phyloP scores from a whole-genome alignment of 768 basidiomycete genomes.

The Suillus clintonianus region DNA sequence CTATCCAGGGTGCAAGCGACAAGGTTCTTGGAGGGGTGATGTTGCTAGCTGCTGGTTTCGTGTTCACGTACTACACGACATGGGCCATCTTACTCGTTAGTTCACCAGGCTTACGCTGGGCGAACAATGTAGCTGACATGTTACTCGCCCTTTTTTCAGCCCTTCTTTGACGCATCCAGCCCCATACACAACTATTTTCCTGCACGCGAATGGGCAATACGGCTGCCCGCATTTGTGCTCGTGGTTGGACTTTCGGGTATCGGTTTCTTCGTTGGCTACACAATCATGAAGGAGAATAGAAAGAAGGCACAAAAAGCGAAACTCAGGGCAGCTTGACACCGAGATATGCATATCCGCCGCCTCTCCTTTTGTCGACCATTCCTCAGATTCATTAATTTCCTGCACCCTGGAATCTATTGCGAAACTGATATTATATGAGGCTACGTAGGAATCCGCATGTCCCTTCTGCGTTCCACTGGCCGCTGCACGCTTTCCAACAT shows the following conservation, averaged over 20 bases:
- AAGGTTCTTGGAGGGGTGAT: conserved; percentile 78
- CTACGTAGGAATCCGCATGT: conserved; percentile 12
- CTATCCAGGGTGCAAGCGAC: conserved; percentile 74
- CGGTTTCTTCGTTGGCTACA: conserved; percentile 76
- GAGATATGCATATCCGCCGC: neutral
- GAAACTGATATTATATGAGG: neutral
- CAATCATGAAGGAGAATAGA: conserved; percentile 72
- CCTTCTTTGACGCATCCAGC: conserved; percentile 78
- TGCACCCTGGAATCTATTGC: neutral
- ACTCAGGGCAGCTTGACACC: conserved; percentile 55
- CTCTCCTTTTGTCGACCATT: neutral
- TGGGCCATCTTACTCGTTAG: conserved; percentile 89
- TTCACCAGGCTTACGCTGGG: conserved; percentile 4
- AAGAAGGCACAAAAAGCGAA: conserved; percentile 67
- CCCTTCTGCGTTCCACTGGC: conserved; percentile 23
- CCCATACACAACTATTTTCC: conserved; percentile 82
- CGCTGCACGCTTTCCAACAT: conserved; percentile 45
- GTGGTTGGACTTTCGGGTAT: conserved; percentile 80
- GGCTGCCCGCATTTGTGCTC: conserved; percentile 81
- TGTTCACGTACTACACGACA: conserved; percentile 88
- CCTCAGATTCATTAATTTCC: neutral
- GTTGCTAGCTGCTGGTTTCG: conserved; percentile 72
- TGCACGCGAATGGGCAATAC: conserved; percentile 88
- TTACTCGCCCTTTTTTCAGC: conserved; percentile 41
- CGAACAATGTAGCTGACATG: neutral